phyloP scores from a whole-genome alignment of 176 grass and related monocot species.

The Oryza glumipatula region DNA sequence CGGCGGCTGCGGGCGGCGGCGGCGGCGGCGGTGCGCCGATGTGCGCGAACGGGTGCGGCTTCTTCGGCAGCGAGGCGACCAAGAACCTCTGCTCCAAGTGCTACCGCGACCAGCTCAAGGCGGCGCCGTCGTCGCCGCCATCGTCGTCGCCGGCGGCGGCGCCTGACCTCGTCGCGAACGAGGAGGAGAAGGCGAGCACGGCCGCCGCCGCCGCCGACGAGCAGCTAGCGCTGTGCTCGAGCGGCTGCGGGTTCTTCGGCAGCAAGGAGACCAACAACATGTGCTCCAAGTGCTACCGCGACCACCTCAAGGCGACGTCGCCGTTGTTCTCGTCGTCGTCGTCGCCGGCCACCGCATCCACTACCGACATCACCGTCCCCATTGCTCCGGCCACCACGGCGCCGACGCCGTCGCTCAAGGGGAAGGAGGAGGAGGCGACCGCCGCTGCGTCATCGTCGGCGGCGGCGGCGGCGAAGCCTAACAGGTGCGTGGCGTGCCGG shows the following conservation, averaged over 20 bases:
- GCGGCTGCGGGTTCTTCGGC: constrained; percentile 58
- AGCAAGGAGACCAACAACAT: constrained; percentile 32
- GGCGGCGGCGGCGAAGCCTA: constrained; percentile 2
- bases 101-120: constrained; percentile 34
- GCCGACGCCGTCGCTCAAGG: neutral
- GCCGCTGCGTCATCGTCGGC: neutral
- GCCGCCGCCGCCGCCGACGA: neutral
- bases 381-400: neutral
- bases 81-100: constrained; percentile 54
- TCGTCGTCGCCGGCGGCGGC: neutral
- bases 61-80: constrained; percentile 50
- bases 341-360: neutral
- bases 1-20: neutral
- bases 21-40: neutral
- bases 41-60: constrained; percentile 51
- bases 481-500: constrained; percentile 47
- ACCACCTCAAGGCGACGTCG: neutral
- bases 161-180: neutral
- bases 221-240: constrained; percentile 14
- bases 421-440: no score
- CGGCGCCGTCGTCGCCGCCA: neutral
- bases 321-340: neutral
- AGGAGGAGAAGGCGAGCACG: neutral
- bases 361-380: no score
- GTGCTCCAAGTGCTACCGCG: constrained; percentile 55